Percentiles rank a stretch among this genome's conserved stretches.
Conservation (phyloP, 208 protist species). For the Trypanosoma mega region DNA sequence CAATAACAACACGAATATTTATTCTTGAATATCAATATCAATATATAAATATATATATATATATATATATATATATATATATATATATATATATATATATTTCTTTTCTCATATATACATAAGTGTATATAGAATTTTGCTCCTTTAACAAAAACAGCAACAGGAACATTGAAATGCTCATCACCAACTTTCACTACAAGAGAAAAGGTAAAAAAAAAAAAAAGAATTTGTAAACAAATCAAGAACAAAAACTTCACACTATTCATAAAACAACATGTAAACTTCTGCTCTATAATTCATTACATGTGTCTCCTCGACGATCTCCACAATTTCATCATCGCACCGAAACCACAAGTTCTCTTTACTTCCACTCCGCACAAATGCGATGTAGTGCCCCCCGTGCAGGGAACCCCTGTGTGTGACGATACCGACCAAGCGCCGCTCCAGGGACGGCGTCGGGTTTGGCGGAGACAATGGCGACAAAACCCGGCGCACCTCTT, state of each 20-base stretch:
- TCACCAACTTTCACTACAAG: not conserved
- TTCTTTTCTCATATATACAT: not conserved
- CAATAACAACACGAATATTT: no score
- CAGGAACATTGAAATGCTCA: not conserved
- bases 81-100: no score
- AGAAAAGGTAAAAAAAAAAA: conserved; percentile 6
- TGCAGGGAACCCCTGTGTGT: conserved; percentile 80
- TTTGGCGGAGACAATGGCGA: not conserved
- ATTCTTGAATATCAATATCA: no score
- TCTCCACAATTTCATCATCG: conserved; percentile 78
- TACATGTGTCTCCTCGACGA: conserved; percentile 64
- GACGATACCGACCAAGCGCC: conserved; percentile 77
- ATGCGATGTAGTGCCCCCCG: conserved; percentile 88
- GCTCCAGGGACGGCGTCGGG: conserved; percentile 32
- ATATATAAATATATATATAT: no score
- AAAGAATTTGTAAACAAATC: no score
- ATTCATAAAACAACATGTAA: conserved; percentile 89
- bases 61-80: no score
- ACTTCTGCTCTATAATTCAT: conserved; percentile 54
- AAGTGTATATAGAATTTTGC: not conserved
- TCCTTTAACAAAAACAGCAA: no score
- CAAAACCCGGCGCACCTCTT: not conserved
- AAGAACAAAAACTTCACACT: no score
- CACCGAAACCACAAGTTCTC: conserved; percentile 82
- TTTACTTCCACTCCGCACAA: conserved; percentile 52